phyloP scores from a whole-genome alignment of 306 rosid species.

The Crataegus laevigata region DNA sequence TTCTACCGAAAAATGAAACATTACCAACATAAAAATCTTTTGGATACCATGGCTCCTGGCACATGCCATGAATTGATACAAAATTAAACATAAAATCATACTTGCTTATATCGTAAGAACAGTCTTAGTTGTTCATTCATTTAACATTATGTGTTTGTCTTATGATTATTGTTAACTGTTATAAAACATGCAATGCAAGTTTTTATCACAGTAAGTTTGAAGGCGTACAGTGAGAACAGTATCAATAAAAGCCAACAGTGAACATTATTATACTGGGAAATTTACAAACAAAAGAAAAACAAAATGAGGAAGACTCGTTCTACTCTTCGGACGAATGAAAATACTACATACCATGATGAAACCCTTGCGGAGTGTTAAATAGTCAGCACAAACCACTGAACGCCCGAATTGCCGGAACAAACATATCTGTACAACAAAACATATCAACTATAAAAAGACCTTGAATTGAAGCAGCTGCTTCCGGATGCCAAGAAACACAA shows the following conservation, averaged over 20 bases:
- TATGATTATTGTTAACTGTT: not conserved
- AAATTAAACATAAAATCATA: not conserved
- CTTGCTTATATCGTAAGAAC: not conserved
- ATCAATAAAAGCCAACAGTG: not conserved
- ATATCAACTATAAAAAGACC: not conserved
- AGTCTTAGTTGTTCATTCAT: not conserved
- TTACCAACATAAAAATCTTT: not conserved
- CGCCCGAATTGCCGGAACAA: slow-evolving; percentile 87
- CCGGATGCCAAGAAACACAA: not conserved
- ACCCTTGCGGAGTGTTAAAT: slow-evolving; percentile 87
- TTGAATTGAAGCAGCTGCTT: not conserved
- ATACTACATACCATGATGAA: slow-evolving; percentile 65
- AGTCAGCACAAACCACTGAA: slow-evolving; percentile 83
- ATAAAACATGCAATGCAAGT: not conserved
- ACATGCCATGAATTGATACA: not conserved
- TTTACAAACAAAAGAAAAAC: not conserved
- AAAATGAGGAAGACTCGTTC: not conserved
- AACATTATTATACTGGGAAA: not conserved
- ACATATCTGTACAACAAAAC: slow-evolving; percentile 52
- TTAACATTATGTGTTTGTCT: not conserved
- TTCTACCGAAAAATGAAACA: not conserved
- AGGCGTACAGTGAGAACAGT: not conserved
- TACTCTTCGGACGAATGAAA: not conserved
- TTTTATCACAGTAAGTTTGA: not conserved
- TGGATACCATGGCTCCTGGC: not conserved